phyloP scores from a whole-genome alignment of 1,284 basidiomycete genomes.

The Mixia osmundae region DNA sequence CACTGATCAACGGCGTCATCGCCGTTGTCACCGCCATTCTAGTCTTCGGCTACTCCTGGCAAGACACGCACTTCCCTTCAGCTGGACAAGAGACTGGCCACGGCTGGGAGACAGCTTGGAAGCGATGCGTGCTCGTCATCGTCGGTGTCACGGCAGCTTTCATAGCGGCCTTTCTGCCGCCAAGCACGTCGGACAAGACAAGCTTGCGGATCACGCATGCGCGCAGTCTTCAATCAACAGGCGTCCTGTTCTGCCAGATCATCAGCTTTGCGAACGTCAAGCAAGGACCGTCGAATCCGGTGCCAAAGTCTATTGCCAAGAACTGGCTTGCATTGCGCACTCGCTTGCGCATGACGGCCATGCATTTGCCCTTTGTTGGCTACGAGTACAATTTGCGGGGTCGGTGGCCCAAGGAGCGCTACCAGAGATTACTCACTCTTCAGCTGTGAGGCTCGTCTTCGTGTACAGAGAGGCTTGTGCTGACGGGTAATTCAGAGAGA shows the following conservation, averaged over 20 bases:
- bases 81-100: conserved; percentile 2
- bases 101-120: conserved; percentile 11
- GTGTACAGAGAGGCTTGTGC: neutral
- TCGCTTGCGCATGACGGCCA: conserved; percentile 1
- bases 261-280: neutral
- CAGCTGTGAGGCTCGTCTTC: no score
- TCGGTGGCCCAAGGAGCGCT: conserved; percentile 1
- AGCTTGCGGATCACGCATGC: conserved; percentile 1
- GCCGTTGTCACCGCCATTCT: conserved; percentile 1
- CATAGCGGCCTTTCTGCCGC: conserved; percentile 1
- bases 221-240: neutral
- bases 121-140: conserved; percentile 9
- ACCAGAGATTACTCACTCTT: no score
- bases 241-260: conserved; percentile 1
- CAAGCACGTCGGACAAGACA: conserved; percentile 1
- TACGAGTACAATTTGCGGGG: conserved; percentile 3
- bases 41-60: conserved; percentile 9
- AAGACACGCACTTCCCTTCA: conserved; percentile 11
- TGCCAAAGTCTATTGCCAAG: neutral
- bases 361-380: neutral
- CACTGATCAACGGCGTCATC: conserved; percentile 9
- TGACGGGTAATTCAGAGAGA: conserved; percentile 2
- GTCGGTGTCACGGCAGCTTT: conserved; percentile 11
- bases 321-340: neutral
- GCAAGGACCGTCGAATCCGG: neutral